Conservation (phyloP, 306 rosid species). For the Purshia tridentata region DNA sequence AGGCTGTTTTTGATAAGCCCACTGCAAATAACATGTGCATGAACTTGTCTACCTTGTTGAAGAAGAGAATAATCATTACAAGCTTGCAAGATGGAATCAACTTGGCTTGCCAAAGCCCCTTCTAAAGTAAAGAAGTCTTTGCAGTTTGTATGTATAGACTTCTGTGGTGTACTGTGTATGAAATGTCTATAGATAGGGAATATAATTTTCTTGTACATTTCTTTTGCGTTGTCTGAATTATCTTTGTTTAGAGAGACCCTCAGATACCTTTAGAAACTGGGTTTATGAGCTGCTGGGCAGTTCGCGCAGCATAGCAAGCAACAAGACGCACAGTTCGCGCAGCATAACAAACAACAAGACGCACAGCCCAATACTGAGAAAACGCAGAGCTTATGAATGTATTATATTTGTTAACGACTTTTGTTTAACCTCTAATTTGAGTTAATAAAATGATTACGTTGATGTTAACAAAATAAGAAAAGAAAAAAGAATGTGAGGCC, state of each 20-base stretch:
- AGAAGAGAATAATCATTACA: conserved; percentile 44
- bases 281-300: too few species aligned
- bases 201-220: conserved; percentile 26
- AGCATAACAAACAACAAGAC: too few species aligned
- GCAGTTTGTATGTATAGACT: conserved; percentile 26
- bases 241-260: background rate
- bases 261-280: background rate
- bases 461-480: too few species aligned
- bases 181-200: conserved; percentile 21
- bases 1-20: conserved; percentile 38
- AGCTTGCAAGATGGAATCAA: conserved; percentile 45
- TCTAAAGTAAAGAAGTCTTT: conserved; percentile 21
- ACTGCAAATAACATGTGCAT: conserved; percentile 49
- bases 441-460: too few species aligned
- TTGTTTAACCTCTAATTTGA: too few species aligned
- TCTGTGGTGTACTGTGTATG: conserved; percentile 18
- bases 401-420: too few species aligned
- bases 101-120: conserved; percentile 34
- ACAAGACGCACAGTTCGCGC: too few species aligned
- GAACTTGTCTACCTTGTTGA: conserved; percentile 61
- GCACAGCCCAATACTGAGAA: too few species aligned
- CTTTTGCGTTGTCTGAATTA: background rate
- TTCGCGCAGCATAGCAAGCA: too few species aligned
- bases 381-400: too few species aligned
- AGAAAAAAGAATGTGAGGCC: too few species aligned